Conservation (phyloP, 2,329 filamentous ascomycete species). For the Penicillium sp. region DNA sequence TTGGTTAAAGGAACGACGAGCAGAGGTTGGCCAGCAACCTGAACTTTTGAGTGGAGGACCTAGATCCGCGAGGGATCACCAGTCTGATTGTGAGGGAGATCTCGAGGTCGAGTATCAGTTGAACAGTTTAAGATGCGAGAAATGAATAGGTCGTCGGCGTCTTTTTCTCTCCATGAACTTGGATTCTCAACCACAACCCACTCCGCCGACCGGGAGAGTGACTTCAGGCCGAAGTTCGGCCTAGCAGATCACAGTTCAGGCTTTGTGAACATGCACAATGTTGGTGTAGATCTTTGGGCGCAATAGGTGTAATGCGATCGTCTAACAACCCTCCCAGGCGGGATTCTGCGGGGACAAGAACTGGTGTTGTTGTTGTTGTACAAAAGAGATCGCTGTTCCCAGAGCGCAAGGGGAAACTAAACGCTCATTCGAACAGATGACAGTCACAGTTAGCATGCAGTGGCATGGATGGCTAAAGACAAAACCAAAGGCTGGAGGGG, state of each 20-base stretch:
- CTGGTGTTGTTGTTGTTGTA: not conserved
- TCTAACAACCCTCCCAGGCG: not conserved
- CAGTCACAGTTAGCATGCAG: not conserved
- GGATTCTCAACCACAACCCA: constrained; percentile 5
- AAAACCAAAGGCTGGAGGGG: constrained; percentile 19
- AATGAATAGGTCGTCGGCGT: constrained; percentile 11
- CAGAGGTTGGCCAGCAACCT: constrained; percentile 34
- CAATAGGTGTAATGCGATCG: not conserved
- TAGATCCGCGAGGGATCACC: constrained; percentile 4
- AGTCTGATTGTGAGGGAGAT: not conserved
- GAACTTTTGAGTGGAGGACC: not conserved
- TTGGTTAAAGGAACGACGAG: constrained; percentile 29
- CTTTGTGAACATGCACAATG: no score
- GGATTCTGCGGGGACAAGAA: not conserved
- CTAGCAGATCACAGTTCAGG: not conserved
- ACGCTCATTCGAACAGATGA: not conserved
- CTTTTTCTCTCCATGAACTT: constrained; percentile 31
- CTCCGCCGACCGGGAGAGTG: constrained; percentile 2
- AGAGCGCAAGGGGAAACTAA: not conserved
- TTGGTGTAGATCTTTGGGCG: not conserved
- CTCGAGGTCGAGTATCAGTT: not conserved
- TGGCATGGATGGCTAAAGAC: constrained; percentile 15
- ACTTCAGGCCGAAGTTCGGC: not conserved
- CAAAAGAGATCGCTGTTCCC: not conserved
- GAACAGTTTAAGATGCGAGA: not conserved